A percentile compares a stretch with the other conserved stretches of the same genome.
These are phyloP conservation scores for Aspergillus tubingensis DNA, from an alignment of 2,329 filamentous ascomycete genomes.

Conservation along the genomic window DNA sequence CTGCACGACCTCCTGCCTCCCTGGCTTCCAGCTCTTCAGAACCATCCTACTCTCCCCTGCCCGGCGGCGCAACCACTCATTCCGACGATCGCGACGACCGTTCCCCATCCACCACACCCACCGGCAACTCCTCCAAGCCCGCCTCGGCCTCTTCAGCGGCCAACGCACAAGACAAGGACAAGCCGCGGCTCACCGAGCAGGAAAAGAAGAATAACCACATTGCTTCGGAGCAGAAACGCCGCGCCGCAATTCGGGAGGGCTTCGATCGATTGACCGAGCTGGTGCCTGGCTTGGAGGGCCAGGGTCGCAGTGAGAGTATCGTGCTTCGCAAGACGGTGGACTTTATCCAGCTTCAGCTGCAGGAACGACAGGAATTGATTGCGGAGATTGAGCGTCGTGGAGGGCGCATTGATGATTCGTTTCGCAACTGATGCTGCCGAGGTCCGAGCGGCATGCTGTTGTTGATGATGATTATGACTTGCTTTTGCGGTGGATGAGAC, in stretches of 20 bases:
- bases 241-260: slow-evolving; percentile 75
- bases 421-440: slow-evolving; percentile 26
- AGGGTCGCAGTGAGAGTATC: slow-evolving; percentile 80
- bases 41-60: slow-evolving; percentile 25
- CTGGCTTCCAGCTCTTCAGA: slow-evolving; percentile 29
- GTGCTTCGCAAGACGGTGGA: slow-evolving; percentile 74
- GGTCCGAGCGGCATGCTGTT: not conserved
- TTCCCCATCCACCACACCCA: slow-evolving; percentile 37
- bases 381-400: slow-evolving; percentile 61
- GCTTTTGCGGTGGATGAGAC: not conserved
- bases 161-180: slow-evolving; percentile 47
- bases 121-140: slow-evolving; percentile 28
- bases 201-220: slow-evolving; percentile 77
- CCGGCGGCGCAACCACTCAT: slow-evolving; percentile 26
- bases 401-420: slow-evolving; percentile 53
- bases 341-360: slow-evolving; percentile 63
- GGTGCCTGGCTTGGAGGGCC: slow-evolving; percentile 78
- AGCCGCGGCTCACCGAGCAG: slow-evolving; percentile 66
- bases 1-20: slow-evolving; percentile 25
- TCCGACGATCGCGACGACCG: slow-evolving; percentile 34
- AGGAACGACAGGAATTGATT: slow-evolving; percentile 60
- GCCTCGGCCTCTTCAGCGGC: slow-evolving; percentile 9
- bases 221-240: slow-evolving; percentile 64
- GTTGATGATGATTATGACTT: not conserved
- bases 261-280: slow-evolving; percentile 80